Conservation (phyloP, 306 rosid species). For the Casuarina cunninghamiana region DNA sequence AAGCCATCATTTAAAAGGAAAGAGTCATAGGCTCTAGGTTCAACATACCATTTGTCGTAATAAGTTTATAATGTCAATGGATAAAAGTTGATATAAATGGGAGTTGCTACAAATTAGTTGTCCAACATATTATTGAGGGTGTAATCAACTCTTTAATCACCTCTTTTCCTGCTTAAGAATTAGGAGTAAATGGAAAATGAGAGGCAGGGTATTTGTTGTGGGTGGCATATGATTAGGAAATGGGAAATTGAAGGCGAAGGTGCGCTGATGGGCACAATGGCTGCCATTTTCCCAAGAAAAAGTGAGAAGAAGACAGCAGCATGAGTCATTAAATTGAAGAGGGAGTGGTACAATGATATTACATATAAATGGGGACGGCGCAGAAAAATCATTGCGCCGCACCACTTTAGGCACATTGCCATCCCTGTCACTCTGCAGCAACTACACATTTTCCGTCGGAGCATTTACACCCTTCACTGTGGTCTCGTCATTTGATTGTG, state of each 20-base stretch:
- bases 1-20: too few species aligned
- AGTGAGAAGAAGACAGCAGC: not conserved
- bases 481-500: constrained; percentile 9
- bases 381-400: constrained; percentile 14
- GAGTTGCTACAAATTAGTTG: too few species aligned
- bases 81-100: too few species aligned
- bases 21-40: too few species aligned
- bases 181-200: too few species aligned
- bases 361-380: constrained; percentile 6
- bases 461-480: not conserved
- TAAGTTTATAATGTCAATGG: too few species aligned
- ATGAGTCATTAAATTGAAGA: not conserved
- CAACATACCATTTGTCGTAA: too few species aligned
- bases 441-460: not conserved
- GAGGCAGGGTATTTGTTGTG: too few species aligned
- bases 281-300: not conserved
- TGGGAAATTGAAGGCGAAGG: not conserved
- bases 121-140: too few species aligned
- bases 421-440: not conserved
- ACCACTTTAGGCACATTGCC: constrained; percentile 6
- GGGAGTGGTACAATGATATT: not conserved
- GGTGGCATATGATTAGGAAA: not conserved
- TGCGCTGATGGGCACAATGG: too few species aligned
- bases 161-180: too few species aligned
- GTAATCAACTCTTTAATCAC: too few species aligned